Base-by-base conservation (phyloP, 176 grass and related monocot genomes). In the Puccinellia tenuiflora region DNA sequence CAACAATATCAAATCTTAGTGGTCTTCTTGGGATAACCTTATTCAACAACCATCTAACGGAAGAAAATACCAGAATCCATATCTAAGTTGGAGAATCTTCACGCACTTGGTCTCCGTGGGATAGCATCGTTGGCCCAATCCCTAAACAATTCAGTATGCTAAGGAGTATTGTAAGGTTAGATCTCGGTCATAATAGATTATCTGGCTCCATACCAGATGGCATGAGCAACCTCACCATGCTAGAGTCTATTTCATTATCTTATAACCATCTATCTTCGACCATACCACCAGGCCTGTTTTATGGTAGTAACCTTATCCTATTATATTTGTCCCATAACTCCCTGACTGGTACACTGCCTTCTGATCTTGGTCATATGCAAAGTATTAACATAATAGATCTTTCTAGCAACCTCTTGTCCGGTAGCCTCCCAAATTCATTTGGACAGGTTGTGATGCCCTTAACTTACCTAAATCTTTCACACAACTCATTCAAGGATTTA, bases 101-200 rank as follows among this genome's bases (percentile, higher is more conserved):
- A 38, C 7, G 0, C 0, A 0, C 25, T 73, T 50, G 1, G 29
- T 16, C 70, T 73, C 2, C 10, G 0, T 9, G 0, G 0, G 0
- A 73, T 73, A 30, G 26, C 8, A 20, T 73, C 2, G 3, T 4
- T 31, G 45, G 71, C 8, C 25, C 25, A 3, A 5, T 74, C 26
- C 71, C 45, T 17, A 0, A 2, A 20, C 7, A 74, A 6, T 51
- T 50, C 51, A 6, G 40, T 21, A 79, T 5, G 15, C 17, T 79
- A 26, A 30, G 5, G 24, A 79, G 25, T 5, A 1, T 64, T 2
- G 0, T 0, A 1, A 24, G 21, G 25, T 0, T 4, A 0, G 5
- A 42, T 1, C 40, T 42, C 40, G 0, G 10, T 0, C 5, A 10
- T 10, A 79, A 79, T 26, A 21, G 31, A 33, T 79, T 64, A 0